Conservation (phyloP, 75 land plant species). For the Ceratopteris richardii region DNA sequence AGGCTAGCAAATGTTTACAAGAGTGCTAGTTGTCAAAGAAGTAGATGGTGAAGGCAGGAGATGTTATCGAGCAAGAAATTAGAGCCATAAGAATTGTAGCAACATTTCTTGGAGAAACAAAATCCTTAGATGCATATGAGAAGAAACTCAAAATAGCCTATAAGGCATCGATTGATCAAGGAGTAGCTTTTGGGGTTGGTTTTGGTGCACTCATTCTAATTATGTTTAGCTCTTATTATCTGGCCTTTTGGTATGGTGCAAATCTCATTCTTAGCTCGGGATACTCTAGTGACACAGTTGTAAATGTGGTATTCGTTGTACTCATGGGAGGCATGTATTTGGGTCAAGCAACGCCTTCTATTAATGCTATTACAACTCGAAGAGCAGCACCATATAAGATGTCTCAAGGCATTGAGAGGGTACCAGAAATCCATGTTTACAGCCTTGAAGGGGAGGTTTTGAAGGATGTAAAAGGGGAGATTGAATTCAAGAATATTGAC, state of each 20-base stretch:
- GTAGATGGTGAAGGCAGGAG: too few relatives aligned
- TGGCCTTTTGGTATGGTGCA: conserved; percentile 80
- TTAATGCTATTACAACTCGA: conserved; percentile 75
- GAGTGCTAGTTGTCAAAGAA: too few relatives aligned
- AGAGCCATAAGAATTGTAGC: conserved; percentile 54
- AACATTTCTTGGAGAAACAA: conserved; percentile 57
- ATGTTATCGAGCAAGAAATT: conserved; percentile 59
- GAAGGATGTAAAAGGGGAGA: conserved; percentile 62
- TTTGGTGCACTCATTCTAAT: conserved; percentile 51
- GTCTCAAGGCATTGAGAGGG: conserved; percentile 79
- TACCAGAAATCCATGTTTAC: conserved; percentile 80
- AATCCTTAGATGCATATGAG: conserved; percentile 42
- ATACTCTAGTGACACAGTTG: conserved; percentile 59
- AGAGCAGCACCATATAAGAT: conserved; percentile 93
- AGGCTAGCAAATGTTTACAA: too few relatives aligned
- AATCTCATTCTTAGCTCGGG: conserved; percentile 46
- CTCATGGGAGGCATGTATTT: conserved; percentile 74
- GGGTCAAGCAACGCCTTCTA: conserved; percentile 77
- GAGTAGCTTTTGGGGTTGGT: conserved; percentile 58
- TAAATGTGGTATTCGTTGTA: conserved; percentile 79
- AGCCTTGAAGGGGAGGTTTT: conserved; percentile 46
- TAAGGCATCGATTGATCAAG: conserved; percentile 37
- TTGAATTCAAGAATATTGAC: conserved; percentile 65
- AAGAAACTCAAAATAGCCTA: conserved; percentile 34
- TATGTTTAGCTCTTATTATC: conserved; percentile 56